Evolutionary conservation across 2,329 filamentous ascomycete species (phyloP).

Genomic region (Macrophomina phaseolina): DNA sequence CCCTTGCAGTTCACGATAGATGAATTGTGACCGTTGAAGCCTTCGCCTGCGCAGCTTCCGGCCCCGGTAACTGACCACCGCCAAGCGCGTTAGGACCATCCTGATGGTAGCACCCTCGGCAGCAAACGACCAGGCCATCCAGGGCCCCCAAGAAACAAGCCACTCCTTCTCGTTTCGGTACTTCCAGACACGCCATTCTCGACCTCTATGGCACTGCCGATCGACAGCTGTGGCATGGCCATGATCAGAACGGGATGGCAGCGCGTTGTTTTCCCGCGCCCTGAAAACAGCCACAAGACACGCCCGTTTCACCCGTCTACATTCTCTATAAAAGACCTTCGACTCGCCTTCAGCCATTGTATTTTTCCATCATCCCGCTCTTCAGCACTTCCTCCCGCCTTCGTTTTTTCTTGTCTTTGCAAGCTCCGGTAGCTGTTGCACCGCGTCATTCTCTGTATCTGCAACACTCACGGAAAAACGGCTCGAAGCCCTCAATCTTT

Average conservation of each 20-base stretch:
- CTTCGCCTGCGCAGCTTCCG: conserved; percentile 4
- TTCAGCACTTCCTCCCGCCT: conserved; percentile 8
- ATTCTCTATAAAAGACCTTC: conserved; percentile 19
- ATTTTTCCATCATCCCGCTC: neutral
- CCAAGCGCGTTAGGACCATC: neutral
- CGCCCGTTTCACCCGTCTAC: conserved; percentile 7
- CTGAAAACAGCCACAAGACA: neutral
- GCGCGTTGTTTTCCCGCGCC: neutral
- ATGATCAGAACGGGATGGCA: neutral
- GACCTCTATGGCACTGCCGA: neutral
- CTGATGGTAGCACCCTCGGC: conserved; percentile 12
- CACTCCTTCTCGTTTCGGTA: conserved; percentile 17
- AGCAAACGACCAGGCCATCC: neutral
- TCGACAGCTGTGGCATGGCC: neutral
- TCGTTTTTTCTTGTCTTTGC: conserved; percentile 11
- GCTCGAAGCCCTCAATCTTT: conserved; percentile 9
- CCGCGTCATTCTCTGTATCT: conserved; percentile 15
- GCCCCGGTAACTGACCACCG: neutral
- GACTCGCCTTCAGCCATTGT: neutral
- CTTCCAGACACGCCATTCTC: neutral
- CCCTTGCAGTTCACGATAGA: conserved; percentile 17
- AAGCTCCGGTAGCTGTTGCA: conserved; percentile 23
- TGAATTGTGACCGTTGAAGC: conserved; percentile 10
- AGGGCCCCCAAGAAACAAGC: conserved; percentile 4
- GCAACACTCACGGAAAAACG: conserved; percentile 4